Conservation (phyloP, 2,329 filamentous ascomycete genomes). For the Fonsecaea nubica region DNA sequence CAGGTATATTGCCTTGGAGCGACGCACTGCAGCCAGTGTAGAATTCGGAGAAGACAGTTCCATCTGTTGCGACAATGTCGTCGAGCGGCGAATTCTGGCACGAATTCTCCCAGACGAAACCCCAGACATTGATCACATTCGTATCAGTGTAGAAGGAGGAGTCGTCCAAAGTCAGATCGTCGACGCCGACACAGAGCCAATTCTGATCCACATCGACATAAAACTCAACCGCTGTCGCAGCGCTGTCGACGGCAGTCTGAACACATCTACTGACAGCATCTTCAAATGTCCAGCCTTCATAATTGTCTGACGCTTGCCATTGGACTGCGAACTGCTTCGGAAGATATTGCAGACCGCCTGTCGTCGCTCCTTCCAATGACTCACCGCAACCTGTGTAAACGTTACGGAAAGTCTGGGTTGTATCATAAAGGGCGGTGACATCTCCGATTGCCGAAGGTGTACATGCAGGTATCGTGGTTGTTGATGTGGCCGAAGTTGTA, state of each 20-base stretch:
- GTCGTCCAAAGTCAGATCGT: conserved; percentile 4
- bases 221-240: conserved; percentile 11
- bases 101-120: conserved; percentile 18
- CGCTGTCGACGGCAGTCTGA: conserved; percentile 15
- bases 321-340: conserved; percentile 16
- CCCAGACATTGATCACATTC: conserved; percentile 15
- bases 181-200: conserved; percentile 17
- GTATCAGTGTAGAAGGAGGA: conserved; percentile 13
- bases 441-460: conserved; percentile 17
- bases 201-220: conserved; percentile 19
- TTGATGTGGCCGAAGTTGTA: conserved; percentile 15
- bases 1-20: conserved; percentile 18
- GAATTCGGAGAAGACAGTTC: conserved; percentile 15
- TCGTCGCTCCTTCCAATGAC: conserved; percentile 12
- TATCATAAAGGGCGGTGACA: conserved; percentile 15
- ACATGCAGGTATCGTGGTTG: conserved; percentile 9
- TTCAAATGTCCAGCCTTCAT: conserved; percentile 11
- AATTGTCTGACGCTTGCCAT: conserved; percentile 12
- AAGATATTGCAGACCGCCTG: conserved; percentile 7
- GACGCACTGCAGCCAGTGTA: conserved; percentile 22
- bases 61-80: conserved; percentile 13
- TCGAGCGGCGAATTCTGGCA: conserved; percentile 19
- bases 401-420: conserved; percentile 18
- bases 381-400: conserved; percentile 13
- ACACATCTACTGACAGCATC: conserved; percentile 14